phyloP scores from a whole-genome alignment of 148 eudicot species.

The Silene uniflora region DNA sequence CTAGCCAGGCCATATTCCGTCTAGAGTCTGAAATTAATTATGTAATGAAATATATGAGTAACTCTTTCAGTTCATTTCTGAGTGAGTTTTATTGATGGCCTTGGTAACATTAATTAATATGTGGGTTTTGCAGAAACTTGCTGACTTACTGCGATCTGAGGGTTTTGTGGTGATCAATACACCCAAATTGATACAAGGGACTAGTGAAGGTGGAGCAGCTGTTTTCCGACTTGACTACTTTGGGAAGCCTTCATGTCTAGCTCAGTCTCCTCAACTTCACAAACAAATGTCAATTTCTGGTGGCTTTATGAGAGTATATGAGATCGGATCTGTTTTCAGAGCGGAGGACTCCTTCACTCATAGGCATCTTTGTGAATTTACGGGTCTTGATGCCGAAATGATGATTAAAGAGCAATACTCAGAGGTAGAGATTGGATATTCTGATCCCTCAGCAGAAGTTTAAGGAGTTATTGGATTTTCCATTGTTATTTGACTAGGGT shows the following conservation, averaged over 20 bases:
- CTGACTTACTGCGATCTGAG: constrained; percentile 50
- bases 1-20: constrained; percentile 76
- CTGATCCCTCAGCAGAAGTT: constrained; percentile 22
- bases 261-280: no score
- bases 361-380: no score
- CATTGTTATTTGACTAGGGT: not conserved
- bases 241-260: no score
- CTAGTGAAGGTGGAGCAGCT: constrained; percentile 98
- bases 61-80: not conserved
- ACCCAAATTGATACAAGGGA: constrained; percentile 84
- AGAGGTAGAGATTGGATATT: no score
- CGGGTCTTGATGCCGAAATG: no score
- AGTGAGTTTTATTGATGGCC: constrained; percentile 8
- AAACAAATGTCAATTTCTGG: constrained; percentile 89
- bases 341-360: constrained; percentile 97
- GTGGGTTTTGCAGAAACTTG: constrained; percentile 49
- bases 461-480: not conserved
- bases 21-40: constrained; percentile 60
- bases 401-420: no score
- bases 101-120: not conserved
- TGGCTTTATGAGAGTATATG: constrained; percentile 84
- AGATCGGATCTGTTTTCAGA: constrained; percentile 88
- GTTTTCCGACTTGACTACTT: no score
- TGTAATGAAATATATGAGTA: constrained; percentile 34
- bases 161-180: constrained; percentile 75